phyloP scores from a whole-genome alignment of 345 rosid genomes.

The Orychophragmus violaceus region DNA sequence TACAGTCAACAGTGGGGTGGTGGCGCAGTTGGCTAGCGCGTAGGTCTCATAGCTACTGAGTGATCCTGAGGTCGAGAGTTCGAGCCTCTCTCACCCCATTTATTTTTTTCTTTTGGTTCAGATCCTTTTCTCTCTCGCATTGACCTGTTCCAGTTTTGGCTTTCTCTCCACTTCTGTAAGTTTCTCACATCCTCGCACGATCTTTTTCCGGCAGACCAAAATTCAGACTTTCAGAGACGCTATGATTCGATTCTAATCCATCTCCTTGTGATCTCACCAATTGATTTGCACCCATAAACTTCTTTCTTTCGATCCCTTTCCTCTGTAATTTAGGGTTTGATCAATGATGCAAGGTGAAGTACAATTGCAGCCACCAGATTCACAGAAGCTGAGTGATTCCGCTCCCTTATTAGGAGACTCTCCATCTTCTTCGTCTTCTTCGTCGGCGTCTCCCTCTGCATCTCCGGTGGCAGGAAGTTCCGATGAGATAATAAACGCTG shows the following conservation, averaged over 20 bases:
- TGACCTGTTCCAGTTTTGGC: conserved; percentile 3
- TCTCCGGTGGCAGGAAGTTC: conserved; percentile 22
- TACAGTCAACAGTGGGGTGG: conserved; percentile 55
- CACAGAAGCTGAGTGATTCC: conserved; percentile 47
- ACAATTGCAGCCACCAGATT: conserved; percentile 49
- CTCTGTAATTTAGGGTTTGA: conserved; percentile 11
- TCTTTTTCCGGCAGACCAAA: neutral
- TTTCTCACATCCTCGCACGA: conserved; percentile 18
- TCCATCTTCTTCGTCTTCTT: conserved; percentile 30
- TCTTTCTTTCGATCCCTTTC: neutral
- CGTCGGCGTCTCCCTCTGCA: conserved; percentile 4
- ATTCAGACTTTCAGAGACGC: neutral
- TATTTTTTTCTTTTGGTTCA: neutral
- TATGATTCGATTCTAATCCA: neutral
- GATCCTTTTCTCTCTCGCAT: neutral
- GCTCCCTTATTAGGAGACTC: conserved; percentile 57
- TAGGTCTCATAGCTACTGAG: conserved; percentile 80
- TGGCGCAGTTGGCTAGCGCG: conserved; percentile 97
- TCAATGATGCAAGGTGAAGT: conserved; percentile 60
- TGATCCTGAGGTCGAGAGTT: conserved; percentile 93
- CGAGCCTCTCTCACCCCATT: conserved; percentile 75
- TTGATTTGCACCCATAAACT: neutral
- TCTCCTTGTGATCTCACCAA: neutral
- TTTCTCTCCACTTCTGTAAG: conserved; percentile 4
- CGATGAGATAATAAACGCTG: conserved; percentile 57